Conservation (phyloP, 306 rosid species). For the Quercus robur region DNA sequence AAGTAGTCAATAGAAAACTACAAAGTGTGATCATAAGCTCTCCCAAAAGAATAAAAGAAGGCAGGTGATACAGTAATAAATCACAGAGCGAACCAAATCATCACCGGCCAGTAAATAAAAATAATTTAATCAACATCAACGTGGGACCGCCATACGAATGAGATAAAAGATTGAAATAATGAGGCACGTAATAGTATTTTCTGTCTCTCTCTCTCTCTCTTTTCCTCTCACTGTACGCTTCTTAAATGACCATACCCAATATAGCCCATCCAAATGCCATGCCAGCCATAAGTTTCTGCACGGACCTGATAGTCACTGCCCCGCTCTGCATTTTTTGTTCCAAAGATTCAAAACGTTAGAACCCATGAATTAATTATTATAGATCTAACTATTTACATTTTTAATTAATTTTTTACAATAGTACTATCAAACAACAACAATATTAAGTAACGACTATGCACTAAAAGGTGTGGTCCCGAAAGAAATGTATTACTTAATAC, state of each 20-base stretch:
- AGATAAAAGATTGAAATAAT: not conserved
- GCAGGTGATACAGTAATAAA: not conserved
- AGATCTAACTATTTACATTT: not conserved
- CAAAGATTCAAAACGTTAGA: not conserved
- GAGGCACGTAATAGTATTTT: not conserved
- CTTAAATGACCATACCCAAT: slow-evolving; percentile 47
- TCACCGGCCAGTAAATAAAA: no score
- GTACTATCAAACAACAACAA: no score
- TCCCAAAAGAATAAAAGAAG: slow-evolving; percentile 1
- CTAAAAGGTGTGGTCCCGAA: no score
- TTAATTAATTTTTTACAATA: no score
- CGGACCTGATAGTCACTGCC: slow-evolving; percentile 40
- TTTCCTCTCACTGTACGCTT: slow-evolving; percentile 12
- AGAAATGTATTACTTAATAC: no score
- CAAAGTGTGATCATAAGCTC: not conserved
- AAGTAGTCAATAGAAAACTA: not conserved
- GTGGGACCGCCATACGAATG: no score
- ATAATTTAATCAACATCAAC: no score
- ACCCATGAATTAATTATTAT: not conserved
- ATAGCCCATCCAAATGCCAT: slow-evolving; percentile 64
- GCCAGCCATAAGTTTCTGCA: slow-evolving; percentile 56
- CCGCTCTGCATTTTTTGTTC: slow-evolving; percentile 59
- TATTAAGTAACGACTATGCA: no score
- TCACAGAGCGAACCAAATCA: not conserved
- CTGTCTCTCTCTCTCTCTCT: slow-evolving; percentile 12